A percentile compares a stretch with the other conserved stretches of the same genome.
Conservation (phyloP, 257 asterid genomes). For the Solanum stenotomum region DNA sequence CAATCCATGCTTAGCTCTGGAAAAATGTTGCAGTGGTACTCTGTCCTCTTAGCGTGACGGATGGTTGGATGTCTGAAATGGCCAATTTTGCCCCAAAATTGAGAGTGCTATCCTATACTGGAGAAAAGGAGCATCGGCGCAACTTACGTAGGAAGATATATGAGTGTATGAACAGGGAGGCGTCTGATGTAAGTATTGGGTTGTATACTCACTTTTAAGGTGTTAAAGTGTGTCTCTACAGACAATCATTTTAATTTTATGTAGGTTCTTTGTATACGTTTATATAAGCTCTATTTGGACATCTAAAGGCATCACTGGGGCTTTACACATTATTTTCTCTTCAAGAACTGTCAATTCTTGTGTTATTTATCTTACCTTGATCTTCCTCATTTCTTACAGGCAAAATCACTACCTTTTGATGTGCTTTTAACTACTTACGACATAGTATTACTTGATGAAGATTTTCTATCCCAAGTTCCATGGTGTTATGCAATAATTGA, state of each 20-base stretch:
- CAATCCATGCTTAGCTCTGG: constrained; percentile 1
- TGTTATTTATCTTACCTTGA: neutral
- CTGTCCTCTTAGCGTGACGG: constrained; percentile 88
- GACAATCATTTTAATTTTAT: neutral
- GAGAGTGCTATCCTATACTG: constrained; percentile 67
- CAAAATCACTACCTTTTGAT: constrained; percentile 57
- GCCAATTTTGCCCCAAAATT: constrained; percentile 63
- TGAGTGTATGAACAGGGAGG: constrained; percentile 28
- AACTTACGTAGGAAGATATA: constrained; percentile 52
- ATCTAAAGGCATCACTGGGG: neutral
- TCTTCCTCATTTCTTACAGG: constrained; percentile 34
- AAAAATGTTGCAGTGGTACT: constrained; percentile 64
- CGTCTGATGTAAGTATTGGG: constrained; percentile 30
- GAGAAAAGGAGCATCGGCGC: constrained; percentile 75
- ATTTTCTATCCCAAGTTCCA: constrained; percentile 79
- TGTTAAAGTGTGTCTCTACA: neutral
- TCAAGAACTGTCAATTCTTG: neutral
- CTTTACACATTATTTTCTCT: neutral
- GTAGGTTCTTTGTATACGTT: neutral
- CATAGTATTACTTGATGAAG: constrained; percentile 76
- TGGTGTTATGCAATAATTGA: constrained; percentile 87
- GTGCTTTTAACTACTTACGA: constrained; percentile 85
- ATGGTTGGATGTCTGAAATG: constrained; percentile 83
- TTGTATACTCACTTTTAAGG: neutral
- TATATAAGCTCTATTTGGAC: neutral